A percentile compares a stretch with the other conserved stretches of the same genome.
phyloP scores from a whole-genome alignment of 148 eudicot genomes.

The Silene latifolia region DNA sequence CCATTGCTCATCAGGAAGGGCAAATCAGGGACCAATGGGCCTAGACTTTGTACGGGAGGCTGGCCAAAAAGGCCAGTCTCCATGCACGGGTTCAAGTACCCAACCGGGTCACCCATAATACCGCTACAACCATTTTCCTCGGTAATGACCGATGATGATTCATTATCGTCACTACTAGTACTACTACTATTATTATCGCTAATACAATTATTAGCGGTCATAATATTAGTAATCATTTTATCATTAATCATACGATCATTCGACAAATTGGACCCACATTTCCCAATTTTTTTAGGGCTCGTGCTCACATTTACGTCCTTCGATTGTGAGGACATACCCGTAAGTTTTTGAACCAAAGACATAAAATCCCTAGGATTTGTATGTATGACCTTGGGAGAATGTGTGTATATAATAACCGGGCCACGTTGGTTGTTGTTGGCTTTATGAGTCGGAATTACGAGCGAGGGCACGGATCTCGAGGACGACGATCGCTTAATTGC shows the following conservation, averaged over 20 bases:
- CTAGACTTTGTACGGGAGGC: neutral
- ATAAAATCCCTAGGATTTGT: conserved; percentile 61
- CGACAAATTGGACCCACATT: neutral
- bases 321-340: conserved; percentile 36
- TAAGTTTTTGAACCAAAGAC: conserved; percentile 75
- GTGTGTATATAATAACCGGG: conserved; percentile 74
- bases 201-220: neutral
- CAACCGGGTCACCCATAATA: conserved; percentile 18
- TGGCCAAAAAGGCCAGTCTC: conserved; percentile 23
- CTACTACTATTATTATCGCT: conserved; percentile 9
- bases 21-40: neutral
- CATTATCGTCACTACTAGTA: conserved; percentile 23
- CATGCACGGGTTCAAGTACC: conserved; percentile 30
- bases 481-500: conserved; percentile 37
- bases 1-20: neutral
- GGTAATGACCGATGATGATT: conserved; percentile 38
- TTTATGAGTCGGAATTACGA: neutral
- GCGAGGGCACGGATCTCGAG: conserved; percentile 12
- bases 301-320: neutral
- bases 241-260: neutral
- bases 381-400: conserved; percentile 62
- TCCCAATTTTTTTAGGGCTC: neutral
- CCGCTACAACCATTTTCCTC: conserved; percentile 36
- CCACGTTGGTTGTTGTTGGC: conserved; percentile 31
- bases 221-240: neutral